Evolutionary conservation across 768 basidiomycete species (phyloP), one percentile per base, ranked within the genome.

Genomic region (Ramaria sp.): DNA sequence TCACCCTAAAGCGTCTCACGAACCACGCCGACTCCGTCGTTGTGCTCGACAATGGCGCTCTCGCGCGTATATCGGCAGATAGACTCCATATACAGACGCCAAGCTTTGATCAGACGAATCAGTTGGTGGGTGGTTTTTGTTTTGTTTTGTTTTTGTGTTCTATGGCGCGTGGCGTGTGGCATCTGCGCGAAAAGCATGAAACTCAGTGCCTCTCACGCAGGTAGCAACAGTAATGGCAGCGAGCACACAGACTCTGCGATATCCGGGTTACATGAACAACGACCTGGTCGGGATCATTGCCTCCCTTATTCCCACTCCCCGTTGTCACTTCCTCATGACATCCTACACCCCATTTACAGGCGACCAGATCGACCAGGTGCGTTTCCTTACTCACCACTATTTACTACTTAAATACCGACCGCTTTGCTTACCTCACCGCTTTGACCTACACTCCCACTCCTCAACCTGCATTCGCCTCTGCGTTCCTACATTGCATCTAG

Each of bases 221-320:
- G 88, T 92, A 1, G 85, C 96, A 3, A 98, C 96, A 0, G 95
- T 98, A 39, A 97, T 99, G 81, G 88, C 95, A 9, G 95, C 94
- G 10, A 94, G 90, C 58, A 99, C 95, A 0, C 91, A 94, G 63
- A 98, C 95, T 13, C 78, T 99, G 24, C 81, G 95, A 62, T 99
- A 96, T 70, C 95, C 95, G 0, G 90, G 92, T 48, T 97, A 97
- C 69, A 98, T 97, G 94, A 97, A 98, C 74, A 99, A 97, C 62
- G 95, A 99, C 64, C 80, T 98, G 36, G 94, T 97, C 60, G 91
- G 94, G 25, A 94, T 99, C 59, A 86, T 98, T 54, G 93, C 95
- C 5, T 92, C 90, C 15, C 78, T 99, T 50, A 97, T 99, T 60
- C 95, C 95, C 1, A 97, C 95, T 3, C 95, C 95, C 25, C 78